phyloP scores from a whole-genome alignment of 1,139 yeast genomes.

The Kurtzmaniella quercitrusa region DNA sequence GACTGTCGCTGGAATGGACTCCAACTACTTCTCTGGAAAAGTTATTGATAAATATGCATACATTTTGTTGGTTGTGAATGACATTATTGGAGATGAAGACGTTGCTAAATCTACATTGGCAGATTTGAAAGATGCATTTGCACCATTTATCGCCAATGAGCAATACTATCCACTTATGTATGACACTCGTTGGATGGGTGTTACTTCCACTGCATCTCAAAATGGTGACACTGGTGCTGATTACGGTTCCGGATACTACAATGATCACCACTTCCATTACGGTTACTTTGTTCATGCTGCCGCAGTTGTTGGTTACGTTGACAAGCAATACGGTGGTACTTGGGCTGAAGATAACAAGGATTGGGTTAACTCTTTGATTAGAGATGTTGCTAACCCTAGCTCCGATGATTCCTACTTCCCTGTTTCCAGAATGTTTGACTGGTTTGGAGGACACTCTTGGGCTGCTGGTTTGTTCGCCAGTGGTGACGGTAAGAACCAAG shows the following conservation, averaged over 20 bases:
- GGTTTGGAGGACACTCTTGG: slow-evolving; percentile 85
- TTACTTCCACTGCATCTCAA: slow-evolving; percentile 60
- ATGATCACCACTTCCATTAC: slow-evolving; percentile 81
- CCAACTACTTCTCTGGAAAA: slow-evolving; percentile 67
- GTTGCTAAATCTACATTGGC: slow-evolving; percentile 46
- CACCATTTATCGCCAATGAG: slow-evolving; percentile 43
- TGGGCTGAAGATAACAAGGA: slow-evolving; percentile 65
- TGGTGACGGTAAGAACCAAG: slow-evolving; percentile 79
- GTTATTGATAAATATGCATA: slow-evolving; percentile 74
- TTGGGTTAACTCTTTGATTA: slow-evolving; percentile 61
- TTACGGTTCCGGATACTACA: slow-evolving; percentile 66
- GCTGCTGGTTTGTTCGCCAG: slow-evolving; percentile 69
- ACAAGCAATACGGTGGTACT: slow-evolving; percentile 53
- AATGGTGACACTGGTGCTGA: slow-evolving; percentile 40
- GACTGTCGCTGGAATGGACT: slow-evolving; percentile 45
- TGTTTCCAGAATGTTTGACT: slow-evolving; percentile 71
- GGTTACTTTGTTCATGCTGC: slow-evolving; percentile 78
- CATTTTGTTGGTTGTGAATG: slow-evolving; percentile 59
- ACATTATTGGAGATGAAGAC: slow-evolving; percentile 51
- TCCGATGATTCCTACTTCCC: slow-evolving; percentile 63
- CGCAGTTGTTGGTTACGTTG: slow-evolving; percentile 67
- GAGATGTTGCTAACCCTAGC: slow-evolving; percentile 79
- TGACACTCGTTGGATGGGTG: slow-evolving; percentile 64
- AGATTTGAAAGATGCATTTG: slow-evolving; percentile 51
- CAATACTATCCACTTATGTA: slow-evolving; percentile 62